Conservation (phyloP, 257 asterid species). For the Primulina tabacum region DNA sequence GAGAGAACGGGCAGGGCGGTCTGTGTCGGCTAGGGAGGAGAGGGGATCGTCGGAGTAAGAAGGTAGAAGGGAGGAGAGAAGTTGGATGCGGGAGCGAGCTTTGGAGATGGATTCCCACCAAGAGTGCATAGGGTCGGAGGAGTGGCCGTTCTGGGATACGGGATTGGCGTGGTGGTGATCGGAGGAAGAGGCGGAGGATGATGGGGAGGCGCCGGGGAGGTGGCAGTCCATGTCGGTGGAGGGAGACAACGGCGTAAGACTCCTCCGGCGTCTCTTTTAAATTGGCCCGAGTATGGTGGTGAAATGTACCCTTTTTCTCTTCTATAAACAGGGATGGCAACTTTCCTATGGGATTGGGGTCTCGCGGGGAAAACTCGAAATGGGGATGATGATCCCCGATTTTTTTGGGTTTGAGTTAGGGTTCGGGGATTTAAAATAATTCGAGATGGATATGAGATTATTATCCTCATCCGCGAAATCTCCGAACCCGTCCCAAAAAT, state of each 20-base stretch:
- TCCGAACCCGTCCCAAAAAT: too few species aligned
- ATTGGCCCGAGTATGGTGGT: not conserved
- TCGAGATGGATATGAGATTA: too few species aligned
- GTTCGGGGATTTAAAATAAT: too few species aligned
- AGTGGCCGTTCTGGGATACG: conserved; percentile 29
- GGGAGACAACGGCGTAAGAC: not conserved
- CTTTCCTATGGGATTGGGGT: too few species aligned
- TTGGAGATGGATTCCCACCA: conserved; percentile 98
- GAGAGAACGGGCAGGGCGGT: conserved; percentile 88
- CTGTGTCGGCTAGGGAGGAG: conserved; percentile 79
- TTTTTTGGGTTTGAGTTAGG: too few species aligned
- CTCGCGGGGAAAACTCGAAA: too few species aligned
- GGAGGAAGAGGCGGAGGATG: conserved; percentile 62
- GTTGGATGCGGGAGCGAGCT: conserved; percentile 93
- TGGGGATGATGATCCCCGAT: too few species aligned
- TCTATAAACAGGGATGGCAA: too few species aligned
- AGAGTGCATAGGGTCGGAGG: conserved; percentile 73
- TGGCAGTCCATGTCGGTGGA: conserved; percentile 55
- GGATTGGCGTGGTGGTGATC: conserved; percentile 35
- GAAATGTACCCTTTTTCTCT: too few species aligned
- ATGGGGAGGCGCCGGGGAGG: conserved; percentile 59
- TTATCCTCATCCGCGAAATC: too few species aligned
- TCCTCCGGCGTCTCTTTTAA: not conserved
- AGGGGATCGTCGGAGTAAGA: conserved; percentile 35
- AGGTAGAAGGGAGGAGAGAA: conserved; percentile 66